Base-by-base conservation (phyloP, 1,284 basidiomycete genomes). In the Waitea zeae region DNA sequence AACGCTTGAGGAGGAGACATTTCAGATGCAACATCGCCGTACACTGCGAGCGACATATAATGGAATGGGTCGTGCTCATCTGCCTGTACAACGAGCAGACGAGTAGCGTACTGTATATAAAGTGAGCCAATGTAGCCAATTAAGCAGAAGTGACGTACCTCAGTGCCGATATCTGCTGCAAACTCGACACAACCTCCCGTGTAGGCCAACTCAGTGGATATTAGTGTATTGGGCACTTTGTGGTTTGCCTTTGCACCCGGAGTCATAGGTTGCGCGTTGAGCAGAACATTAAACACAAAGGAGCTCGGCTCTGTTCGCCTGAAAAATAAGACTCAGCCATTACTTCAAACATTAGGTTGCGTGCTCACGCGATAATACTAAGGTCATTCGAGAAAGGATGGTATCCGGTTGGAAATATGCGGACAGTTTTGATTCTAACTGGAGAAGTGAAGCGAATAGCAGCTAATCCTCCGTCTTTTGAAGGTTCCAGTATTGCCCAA, bases 11-110 rank as follows among this genome's bases (percentile, higher is more conserved):
- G 35, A 0, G 43, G 33, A 4, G 48, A 38, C 5, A 41, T 34
- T 32, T 60, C 58, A 19, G 63, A 48, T 14, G 64, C 58, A 11
- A 65, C 44, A 18, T 72, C 61, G 19, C 77, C 77, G 44, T 80
- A 80, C 31, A 80, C 64, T 26, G 76, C 75, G 43, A 79, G 56
- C 3, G 80, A 79, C 15, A 81, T 54, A 38, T 56, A 58, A 34
- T 68, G 54, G 46, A 82, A 84, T n/a, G n/a, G n/a, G n/a, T n/a
- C n/a, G n/a, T n/a, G n/a, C n/a, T n/a, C n/a, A 19, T 62, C 56
- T 19, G 80, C 82, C 47, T 71, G 71, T 41, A 86, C 61, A 38
- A 84, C 78, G 64, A 86, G 72, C 17, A 86, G 58, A 35, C 81
- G 74, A 15, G 80, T 83, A 2, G 74, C 67, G 47, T 69, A 70